A percentile compares a stretch with the other conserved stretches of the same genome.
Conservation (phyloP, 2,329 filamentous ascomycete species). For the Alternaria arbusti region DNA sequence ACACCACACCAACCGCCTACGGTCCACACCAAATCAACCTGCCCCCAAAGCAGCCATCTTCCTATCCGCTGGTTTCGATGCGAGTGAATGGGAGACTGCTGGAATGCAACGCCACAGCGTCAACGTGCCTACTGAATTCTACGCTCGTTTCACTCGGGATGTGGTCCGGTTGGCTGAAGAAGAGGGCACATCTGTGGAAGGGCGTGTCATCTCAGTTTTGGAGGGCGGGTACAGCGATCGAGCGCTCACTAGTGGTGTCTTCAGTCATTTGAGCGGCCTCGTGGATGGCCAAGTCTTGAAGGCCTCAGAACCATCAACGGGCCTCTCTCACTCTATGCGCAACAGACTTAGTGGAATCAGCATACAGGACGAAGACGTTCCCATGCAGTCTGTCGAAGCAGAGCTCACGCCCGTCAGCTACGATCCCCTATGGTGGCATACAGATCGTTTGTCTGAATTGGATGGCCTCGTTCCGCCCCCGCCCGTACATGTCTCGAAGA, state of each 20-base stretch:
- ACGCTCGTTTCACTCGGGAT: constrained; percentile 87
- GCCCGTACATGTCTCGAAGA: constrained; percentile 61
- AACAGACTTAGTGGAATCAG: constrained; percentile 56
- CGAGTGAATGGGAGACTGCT: constrained; percentile 88
- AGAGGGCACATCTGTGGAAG: constrained; percentile 76
- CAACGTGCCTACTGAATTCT: constrained; percentile 96
- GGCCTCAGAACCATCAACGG: constrained; percentile 45
- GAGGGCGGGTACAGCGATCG: constrained; percentile 97
- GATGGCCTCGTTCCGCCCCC: constrained; percentile 45
- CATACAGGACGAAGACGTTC: constrained; percentile 27
- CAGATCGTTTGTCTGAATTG: constrained; percentile 37
- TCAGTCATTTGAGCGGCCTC: constrained; percentile 89
- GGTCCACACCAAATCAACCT: constrained; percentile 62
- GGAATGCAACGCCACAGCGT: constrained; percentile 97
- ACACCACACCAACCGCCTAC: constrained; percentile 71
- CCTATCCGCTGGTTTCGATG: constrained; percentile 94
- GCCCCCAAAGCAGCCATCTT: constrained; percentile 86
- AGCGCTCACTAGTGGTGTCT: constrained; percentile 83
- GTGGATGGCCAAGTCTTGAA: constrained; percentile 59
- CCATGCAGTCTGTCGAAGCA: constrained; percentile 25
- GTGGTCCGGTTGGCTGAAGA: constrained; percentile 83
- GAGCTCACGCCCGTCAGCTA: constrained; percentile 40
- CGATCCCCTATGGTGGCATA: constrained; percentile 55
- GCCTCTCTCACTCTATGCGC: constrained; percentile 66
- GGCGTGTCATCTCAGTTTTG: constrained; percentile 87